Base-by-base conservation (phyloP, 176 grass and related monocot genomes). In the Puya raimondii region DNA sequence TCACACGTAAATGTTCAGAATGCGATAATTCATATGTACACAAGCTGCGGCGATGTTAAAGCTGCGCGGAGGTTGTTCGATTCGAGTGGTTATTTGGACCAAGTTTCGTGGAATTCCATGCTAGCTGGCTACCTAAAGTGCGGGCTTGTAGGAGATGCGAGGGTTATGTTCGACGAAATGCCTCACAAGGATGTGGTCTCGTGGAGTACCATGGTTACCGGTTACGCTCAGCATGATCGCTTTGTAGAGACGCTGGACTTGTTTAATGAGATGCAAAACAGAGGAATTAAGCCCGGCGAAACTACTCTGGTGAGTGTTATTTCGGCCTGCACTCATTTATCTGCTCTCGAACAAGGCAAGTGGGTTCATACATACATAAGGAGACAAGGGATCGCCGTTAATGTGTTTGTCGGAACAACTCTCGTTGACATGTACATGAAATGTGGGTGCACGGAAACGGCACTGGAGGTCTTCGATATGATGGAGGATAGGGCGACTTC, bases 371-470 rank as follows among this genome's bases (percentile, higher is more conserved):
- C 81, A 33, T 96, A 89, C 70, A 82, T 96, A 64, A 69, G n/a
- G 56, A 73, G 85, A 75, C 74, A 83, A 53, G 72, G 70, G 59
- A 86, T 77, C 79, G 51, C 57, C 50, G 74, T 87, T 48, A 82
- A 52, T 64, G 20, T 88, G 17, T 68, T 91, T 68, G 78, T 96
- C 48, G 85, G 80, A 49, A 96, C 92, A 67, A 80, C 56, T 81
- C 80, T 96, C 18, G 85, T 96, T 77, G 81, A 96, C 76, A 96
- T 96, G 92, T 91, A 96, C 70, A 96, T 96, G 92, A 91, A 96
- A 65, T 96, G 83, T 71, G 88, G 92, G 50, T 86, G 67, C 23
- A 63, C 75, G 51, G 83, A 85, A 63, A 67, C 83, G 65, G 92
- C 92, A 57, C 48, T 91, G 58, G 70, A 91, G 67, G 88, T 96